Evolutionary conservation across 2,329 filamentous ascomycete genomes (phyloP), one percentile per base, ranked within the genome.

Genomic region (Tolypocladium guangdongense): DNA sequence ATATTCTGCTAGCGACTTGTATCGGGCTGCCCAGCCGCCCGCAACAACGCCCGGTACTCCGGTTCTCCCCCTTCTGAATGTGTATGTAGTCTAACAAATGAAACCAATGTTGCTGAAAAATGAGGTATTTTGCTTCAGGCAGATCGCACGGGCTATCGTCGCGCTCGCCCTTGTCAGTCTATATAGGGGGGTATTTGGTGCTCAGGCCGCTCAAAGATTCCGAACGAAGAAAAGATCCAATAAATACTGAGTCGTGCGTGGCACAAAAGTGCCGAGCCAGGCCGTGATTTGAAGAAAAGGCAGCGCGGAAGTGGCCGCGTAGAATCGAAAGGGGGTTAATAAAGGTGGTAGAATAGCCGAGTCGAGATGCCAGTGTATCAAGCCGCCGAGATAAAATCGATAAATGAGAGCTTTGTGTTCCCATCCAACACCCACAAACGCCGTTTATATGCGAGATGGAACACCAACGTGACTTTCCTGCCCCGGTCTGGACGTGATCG

Each of bases 111-210:
- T 49, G 53, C 48, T 56, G 38, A 50, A 60, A 59, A 61, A 59
- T 56, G 58, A 55, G 53, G 55, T 57, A 54, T 58, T 61, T 52
- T 58, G 65, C 62, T 61, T 65, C 61, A 63, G 63, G 63, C 60
- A 62, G 53, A 57, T 61, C 55, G 57, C 55, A 59, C 59, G 59
- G 59, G 63, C 51, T 47, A 27, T 50, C 39, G 50, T 56, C 53
- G 52, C 50, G 53, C 59, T 63, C 60, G 63, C 63, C 61, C 63
- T 65, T 63, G 59, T 63, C 61, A 63, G 63, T 69, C 67, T 69
- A 69, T 69, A 64, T 51, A 47, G 52, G 56, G 56, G 64, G 67
- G 66, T 70, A 68, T 69, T 69, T 64, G 60, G 64, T 67, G 64
- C 62, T 63, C 60, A 52, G 59, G 54, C 58, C 59, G 63, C 58